phyloP scores from a whole-genome alignment of 208 protist genomes.

The Trypanosoma platydactyli region DNA sequence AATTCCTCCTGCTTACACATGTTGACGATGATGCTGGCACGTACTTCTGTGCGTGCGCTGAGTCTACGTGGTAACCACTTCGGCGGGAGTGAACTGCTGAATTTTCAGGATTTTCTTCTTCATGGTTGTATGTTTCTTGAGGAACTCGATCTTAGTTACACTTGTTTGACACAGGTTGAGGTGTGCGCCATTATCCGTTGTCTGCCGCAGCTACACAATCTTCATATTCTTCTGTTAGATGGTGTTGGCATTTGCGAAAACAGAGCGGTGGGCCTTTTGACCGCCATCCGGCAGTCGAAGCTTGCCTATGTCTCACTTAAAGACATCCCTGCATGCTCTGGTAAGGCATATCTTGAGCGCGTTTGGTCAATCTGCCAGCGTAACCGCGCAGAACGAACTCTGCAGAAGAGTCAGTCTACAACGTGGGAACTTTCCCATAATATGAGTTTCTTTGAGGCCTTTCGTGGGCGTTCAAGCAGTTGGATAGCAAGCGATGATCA shows the following conservation, averaged over 20 bases:
- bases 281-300: slow-evolving; percentile 45
- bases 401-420: not conserved
- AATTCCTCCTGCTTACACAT: slow-evolving; percentile 39
- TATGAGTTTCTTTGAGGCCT: slow-evolving; percentile 51
- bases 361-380: slow-evolving; percentile 28
- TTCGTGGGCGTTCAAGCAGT: slow-evolving; percentile 8
- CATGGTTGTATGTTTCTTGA: slow-evolving; percentile 54
- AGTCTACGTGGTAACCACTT: slow-evolving; percentile 79
- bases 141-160: slow-evolving; percentile 81
- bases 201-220: slow-evolving; percentile 43
- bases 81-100: slow-evolving; percentile 27
- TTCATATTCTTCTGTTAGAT: slow-evolving; percentile 71
- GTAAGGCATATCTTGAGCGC: slow-evolving; percentile 27
- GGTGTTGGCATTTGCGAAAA: slow-evolving; percentile 44
- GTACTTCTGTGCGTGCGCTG: slow-evolving; percentile 48
- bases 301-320: slow-evolving; percentile 54
- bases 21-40: slow-evolving; percentile 46
- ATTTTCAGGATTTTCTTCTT: slow-evolving; percentile 67
- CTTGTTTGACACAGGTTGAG: slow-evolving; percentile 45
- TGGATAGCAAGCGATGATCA: not conserved
- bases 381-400: slow-evolving; percentile 12
- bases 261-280: slow-evolving; percentile 42
- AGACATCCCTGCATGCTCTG: slow-evolving; percentile 25
- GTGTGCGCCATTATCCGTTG: slow-evolving; percentile 57
- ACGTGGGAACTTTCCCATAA: slow-evolving; percentile 4